Percentiles rank a stretch among this genome's conserved stretches.
phyloP scores from a whole-genome alignment of 2,329 filamentous ascomycete genomes.

The Rutstroemia sp. region DNA sequence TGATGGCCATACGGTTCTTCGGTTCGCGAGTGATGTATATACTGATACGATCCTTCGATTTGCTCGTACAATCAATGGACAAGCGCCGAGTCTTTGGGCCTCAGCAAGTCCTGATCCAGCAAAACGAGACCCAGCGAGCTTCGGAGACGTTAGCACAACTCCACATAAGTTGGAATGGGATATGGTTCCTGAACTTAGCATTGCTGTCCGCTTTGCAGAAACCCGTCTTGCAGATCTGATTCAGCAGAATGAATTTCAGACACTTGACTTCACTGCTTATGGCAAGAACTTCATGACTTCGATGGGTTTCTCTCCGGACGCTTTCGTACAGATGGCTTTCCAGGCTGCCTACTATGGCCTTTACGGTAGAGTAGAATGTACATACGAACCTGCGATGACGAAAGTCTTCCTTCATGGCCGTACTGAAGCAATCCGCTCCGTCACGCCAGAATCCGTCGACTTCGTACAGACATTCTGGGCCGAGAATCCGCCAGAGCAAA shows the following conservation, averaged over 20 bases:
- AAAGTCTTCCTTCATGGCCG: conserved; percentile 89
- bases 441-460: conserved; percentile 73
- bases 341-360: conserved; percentile 96
- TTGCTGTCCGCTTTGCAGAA: conserved; percentile 90
- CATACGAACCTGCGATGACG: conserved; percentile 98
- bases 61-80: conserved; percentile 88
- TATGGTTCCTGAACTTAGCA: conserved; percentile 84
- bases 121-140: conserved; percentile 83
- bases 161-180: conserved; percentile 98
- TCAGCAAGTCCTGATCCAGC: conserved; percentile 85
- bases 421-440: conserved; percentile 85
- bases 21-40: conserved; percentile 93
- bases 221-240: conserved; percentile 90
- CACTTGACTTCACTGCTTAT: conserved; percentile 80
- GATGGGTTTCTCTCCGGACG: conserved; percentile 94
- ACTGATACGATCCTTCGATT: conserved; percentile 97
- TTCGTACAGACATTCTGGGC: conserved; percentile 95
- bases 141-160: conserved; percentile 87
- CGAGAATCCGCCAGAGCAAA: conserved; percentile 73
- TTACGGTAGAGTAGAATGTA: conserved; percentile 88
- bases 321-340: conserved; percentile 98
- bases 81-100: conserved; percentile 86
- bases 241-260: conserved; percentile 92
- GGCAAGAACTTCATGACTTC: conserved; percentile 97
- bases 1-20: conserved; percentile 91